phyloP scores from a whole-genome alignment of 2,329 filamentous ascomycete species.

The Colletotrichum musae region DNA sequence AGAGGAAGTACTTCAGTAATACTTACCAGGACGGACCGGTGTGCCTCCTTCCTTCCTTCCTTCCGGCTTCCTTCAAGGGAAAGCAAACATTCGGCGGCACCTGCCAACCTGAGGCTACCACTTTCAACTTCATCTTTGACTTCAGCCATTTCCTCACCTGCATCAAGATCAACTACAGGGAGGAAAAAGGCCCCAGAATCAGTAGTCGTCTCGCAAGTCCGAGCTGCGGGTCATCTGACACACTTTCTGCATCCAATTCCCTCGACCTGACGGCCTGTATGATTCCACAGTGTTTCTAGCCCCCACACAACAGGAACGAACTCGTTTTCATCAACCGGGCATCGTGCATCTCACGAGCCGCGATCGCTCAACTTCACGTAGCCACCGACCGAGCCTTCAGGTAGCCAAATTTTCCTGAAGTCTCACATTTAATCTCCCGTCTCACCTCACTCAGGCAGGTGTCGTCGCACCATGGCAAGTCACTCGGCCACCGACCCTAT shows the following conservation, averaged over 20 bases:
- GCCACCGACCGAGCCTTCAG: not conserved
- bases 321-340: not conserved
- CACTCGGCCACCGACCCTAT: conserved; percentile 24
- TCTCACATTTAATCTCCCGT: not conserved
- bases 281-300: not conserved
- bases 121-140: conserved; percentile 8
- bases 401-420: not conserved
- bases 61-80: conserved; percentile 5
- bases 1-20: no score
- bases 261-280: not conserved
- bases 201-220: not conserved
- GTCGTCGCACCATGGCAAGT: conserved; percentile 27
- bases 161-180: conserved; percentile 2
- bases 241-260: conserved; percentile 18
- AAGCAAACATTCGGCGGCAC: conserved; percentile 8
- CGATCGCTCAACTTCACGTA: not conserved
- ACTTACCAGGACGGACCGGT: not conserved
- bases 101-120: conserved; percentile 21
- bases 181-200: conserved; percentile 3
- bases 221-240: conserved; percentile 19
- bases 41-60: conserved; percentile 8
- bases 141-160: conserved; percentile 4
- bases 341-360: not conserved
- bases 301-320: not conserved
- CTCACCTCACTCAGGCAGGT: conserved; percentile 10